Evolutionary conservation across 768 basidiomycete species (phyloP).

Genomic region (Lanmaoa pseudosensibilis): DNA sequence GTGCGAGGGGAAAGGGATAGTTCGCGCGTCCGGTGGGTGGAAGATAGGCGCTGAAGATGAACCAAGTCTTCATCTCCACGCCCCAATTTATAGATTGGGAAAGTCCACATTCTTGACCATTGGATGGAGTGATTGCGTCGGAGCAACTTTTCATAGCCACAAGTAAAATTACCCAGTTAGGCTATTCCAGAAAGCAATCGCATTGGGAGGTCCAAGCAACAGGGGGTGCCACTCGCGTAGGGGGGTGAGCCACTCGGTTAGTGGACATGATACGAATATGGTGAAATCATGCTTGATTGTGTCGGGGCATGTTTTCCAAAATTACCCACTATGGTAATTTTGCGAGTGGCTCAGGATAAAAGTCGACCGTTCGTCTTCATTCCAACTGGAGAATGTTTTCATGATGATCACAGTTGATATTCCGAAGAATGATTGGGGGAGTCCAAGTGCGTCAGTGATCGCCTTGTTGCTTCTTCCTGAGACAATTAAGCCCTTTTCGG

Average conservation of each 20-base stretch:
- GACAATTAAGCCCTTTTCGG: slow-evolving; percentile 4
- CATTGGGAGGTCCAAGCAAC: slow-evolving; percentile 11
- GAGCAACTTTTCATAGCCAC: slow-evolving; percentile 17
- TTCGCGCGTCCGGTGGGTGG: background rate
- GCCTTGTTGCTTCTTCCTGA: background rate
- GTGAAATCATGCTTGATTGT: slow-evolving; percentile 24
- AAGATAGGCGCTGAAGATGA: slow-evolving; percentile 1
- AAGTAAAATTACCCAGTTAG: slow-evolving; percentile 21
- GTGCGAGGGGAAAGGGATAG: background rate
- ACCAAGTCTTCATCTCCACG: background rate
- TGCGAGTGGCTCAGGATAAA: slow-evolving; percentile 12
- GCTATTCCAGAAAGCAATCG: slow-evolving; percentile 24
- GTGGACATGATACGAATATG: background rate
- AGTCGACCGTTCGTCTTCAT: background rate
- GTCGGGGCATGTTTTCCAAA: slow-evolving; percentile 14
- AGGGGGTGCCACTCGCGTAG: slow-evolving; percentile 17
- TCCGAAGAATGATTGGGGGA: background rate
- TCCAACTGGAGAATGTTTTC: background rate
- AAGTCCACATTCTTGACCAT: slow-evolving; percentile 14
- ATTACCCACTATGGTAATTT: slow-evolving; percentile 5
- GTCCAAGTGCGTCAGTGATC: background rate
- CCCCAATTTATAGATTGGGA: slow-evolving; percentile 21
- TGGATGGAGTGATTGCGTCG: slow-evolving; percentile 28
- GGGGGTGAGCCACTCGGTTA: slow-evolving; percentile 28
- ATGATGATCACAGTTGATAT: background rate